Base-by-base conservation (phyloP, 2,329 filamentous ascomycete species). In the Samsoniella hepiali region DNA sequence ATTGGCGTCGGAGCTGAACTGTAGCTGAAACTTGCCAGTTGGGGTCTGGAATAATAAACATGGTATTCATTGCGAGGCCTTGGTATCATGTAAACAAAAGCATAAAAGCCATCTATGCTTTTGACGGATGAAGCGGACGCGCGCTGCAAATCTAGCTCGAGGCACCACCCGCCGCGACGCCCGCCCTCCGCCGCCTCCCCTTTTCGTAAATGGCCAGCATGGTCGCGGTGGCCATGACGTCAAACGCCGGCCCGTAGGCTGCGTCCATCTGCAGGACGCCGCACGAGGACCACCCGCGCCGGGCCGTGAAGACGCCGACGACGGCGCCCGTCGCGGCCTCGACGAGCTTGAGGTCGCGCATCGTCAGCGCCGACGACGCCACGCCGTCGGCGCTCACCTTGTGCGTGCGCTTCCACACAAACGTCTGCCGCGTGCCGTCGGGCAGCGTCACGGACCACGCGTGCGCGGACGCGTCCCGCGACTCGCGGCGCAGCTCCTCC, bases 251-350 rank as follows among this genome's bases (percentile, higher is more conserved):
- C 32, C 62, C 62, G 13, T 40, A 56, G 17, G 55, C 56, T 10
- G 17, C 62, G 32, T 60, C 56, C 40, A 59, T 60, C 49, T 64
- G 56, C 53, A 64, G 40, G 27, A 51, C 44, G 17, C 62, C 62
- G 50, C 62, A 56, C 45, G 38, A 34, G 13, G 42, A 50, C 49
- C 45, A 47, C 3, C 56, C 42, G 17, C 32, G 15, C 31, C 13
- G 17, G 38, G n/a, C 9, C 55, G 56, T 64, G 22, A 64, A 64
- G 29, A 60, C 56, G 49, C 36, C 62, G 9, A 64, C 47, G 3
- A 64, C 56, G 1, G 7, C 1, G 4, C 34, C 38, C 38, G 17
- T 15, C 38, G 13, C 27, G 40, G 29, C 45, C 29, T 64, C 62
- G 27, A 64, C 56, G 45, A 64, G 62, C 56, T 60, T 60, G 22